These are phyloP conservation scores for Globisporangium apiculatum DNA, from an alignment of 352 stramenopile genomes.

Conservation along the genomic window DNA sequence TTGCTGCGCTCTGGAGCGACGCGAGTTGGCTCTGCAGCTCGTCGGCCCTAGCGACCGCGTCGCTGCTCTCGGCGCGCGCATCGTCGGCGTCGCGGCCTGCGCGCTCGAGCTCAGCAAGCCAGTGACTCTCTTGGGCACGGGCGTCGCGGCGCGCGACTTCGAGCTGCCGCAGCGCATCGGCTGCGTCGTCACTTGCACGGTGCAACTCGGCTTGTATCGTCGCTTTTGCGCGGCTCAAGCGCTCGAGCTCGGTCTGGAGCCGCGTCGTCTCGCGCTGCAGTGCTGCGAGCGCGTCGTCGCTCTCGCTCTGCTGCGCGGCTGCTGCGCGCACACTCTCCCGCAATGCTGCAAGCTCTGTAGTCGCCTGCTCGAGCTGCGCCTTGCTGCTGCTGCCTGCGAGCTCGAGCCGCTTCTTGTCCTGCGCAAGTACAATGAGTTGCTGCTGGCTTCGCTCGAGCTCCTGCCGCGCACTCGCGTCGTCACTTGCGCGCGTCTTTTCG, in stretches of 20 bases:
- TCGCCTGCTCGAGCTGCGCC: constrained; percentile 22
- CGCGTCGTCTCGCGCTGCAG: constrained; percentile 18
- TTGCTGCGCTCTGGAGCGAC: constrained; percentile 64
- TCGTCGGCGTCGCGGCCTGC: constrained; percentile 47
- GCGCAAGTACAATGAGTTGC: constrained; percentile 19
- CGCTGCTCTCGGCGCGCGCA: constrained; percentile 25
- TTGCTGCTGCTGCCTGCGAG: constrained; percentile 16
- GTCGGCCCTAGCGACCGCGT: constrained; percentile 31
- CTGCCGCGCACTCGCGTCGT: constrained; percentile 24
- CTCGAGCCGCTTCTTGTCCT: constrained; percentile 38
- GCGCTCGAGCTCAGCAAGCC: constrained; percentile 30
- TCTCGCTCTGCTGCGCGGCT: constrained; percentile 19
- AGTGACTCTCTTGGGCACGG: constrained; percentile 32
- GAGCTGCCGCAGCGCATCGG: constrained; percentile 50
- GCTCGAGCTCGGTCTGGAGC: constrained; percentile 37
- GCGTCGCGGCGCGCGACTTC: constrained; percentile 57
- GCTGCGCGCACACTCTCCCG: constrained; percentile 28
- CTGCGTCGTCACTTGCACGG: constrained; percentile 38
- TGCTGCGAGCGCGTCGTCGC: constrained; percentile 21
- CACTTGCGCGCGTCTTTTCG: constrained; percentile 34
- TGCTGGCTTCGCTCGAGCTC: constrained; percentile 38
- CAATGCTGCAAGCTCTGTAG: constrained; percentile 20
- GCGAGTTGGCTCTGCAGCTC: constrained; percentile 63
- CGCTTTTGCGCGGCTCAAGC: constrained; percentile 29
- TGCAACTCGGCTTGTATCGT: constrained; percentile 51